phyloP scores from a whole-genome alignment of 768 basidiomycete species.

The Dentipellis sp. region DNA sequence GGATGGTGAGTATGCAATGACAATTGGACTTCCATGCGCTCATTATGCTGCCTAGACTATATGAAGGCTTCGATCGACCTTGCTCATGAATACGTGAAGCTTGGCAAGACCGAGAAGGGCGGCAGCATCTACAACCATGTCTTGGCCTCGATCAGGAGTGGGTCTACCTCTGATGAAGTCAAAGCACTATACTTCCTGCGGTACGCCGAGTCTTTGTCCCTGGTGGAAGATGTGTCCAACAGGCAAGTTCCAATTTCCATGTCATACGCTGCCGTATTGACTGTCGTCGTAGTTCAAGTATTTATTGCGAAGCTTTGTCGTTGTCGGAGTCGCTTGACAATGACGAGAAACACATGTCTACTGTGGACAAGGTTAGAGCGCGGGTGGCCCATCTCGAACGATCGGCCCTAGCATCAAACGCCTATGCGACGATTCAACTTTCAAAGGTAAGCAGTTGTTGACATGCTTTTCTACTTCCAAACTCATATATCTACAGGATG shows the following conservation, averaged over 20 bases:
- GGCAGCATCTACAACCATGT: constrained; percentile 53
- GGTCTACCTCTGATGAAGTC: constrained; percentile 40
- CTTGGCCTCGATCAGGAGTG: constrained; percentile 34
- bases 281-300: constrained; percentile 27
- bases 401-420: constrained; percentile 62
- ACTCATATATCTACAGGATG: constrained; percentile 37
- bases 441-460: constrained; percentile 38
- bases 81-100: constrained; percentile 67
- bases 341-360: constrained; percentile 40
- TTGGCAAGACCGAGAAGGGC: constrained; percentile 71
- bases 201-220: constrained; percentile 56
- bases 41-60: constrained; percentile 36
- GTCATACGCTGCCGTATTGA: not conserved
- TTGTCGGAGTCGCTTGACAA: constrained; percentile 32
- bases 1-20: constrained; percentile 32
- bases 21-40: not conserved
- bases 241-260: constrained; percentile 34
- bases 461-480: not conserved
- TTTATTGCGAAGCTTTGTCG: constrained; percentile 53
- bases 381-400: constrained; percentile 55
- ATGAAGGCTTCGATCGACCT: constrained; percentile 58
- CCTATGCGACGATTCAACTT: constrained; percentile 61
- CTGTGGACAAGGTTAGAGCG: constrained; percentile 45
- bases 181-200: constrained; percentile 49
- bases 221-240: constrained; percentile 45